A percentile compares a stretch with the other conserved stretches of the same genome.
phyloP scores from a whole-genome alignment of 1,139 yeast species.

The Sugiyamaella paludigena region DNA sequence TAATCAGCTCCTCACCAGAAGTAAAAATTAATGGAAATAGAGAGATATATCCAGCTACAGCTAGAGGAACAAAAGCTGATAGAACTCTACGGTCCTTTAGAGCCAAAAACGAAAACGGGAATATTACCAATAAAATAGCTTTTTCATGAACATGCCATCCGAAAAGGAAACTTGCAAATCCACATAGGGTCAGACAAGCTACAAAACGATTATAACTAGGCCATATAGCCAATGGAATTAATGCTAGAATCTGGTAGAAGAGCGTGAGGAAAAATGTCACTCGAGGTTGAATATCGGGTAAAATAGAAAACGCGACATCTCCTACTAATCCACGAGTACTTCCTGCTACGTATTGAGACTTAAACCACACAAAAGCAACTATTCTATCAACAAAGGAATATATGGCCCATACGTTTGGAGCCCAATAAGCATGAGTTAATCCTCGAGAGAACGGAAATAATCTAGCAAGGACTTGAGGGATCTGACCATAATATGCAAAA shows the following conservation, averaged over 20 bases:
- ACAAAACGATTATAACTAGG: slow-evolving; percentile 78
- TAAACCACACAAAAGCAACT: slow-evolving; percentile 50
- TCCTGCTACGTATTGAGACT: slow-evolving; percentile 26
- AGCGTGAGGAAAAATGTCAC: slow-evolving; percentile 74
- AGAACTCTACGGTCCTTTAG: slow-evolving; percentile 68
- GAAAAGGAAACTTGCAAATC: slow-evolving; percentile 83
- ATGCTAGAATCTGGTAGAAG: slow-evolving; percentile 72
- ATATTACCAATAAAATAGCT: slow-evolving; percentile 83
- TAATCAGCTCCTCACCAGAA: slow-evolving; percentile 73
- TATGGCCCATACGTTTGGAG: slow-evolving; percentile 95
- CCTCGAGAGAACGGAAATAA: slow-evolving; percentile 95
- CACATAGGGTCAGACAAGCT: slow-evolving; percentile 85
- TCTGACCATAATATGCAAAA: slow-evolving; percentile 59
- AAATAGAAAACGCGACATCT: slow-evolving; percentile 74
- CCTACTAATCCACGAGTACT: slow-evolving; percentile 91
- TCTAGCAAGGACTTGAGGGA: slow-evolving; percentile 64
- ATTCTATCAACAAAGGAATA: slow-evolving; percentile 83
- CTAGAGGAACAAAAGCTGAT: slow-evolving; percentile 53
- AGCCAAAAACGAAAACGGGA: slow-evolving; percentile 81
- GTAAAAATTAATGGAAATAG: slow-evolving; percentile 85
- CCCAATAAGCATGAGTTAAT: slow-evolving; percentile 98
- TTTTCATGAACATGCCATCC: slow-evolving; percentile 99
- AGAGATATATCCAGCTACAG: slow-evolving; percentile 82
- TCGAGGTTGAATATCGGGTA: slow-evolving; percentile 78
- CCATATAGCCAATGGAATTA: slow-evolving; percentile 68